Evolutionary conservation across 1,139 yeast species (phyloP).

Genomic region (Saccharomycopsis hybrid): DNA sequence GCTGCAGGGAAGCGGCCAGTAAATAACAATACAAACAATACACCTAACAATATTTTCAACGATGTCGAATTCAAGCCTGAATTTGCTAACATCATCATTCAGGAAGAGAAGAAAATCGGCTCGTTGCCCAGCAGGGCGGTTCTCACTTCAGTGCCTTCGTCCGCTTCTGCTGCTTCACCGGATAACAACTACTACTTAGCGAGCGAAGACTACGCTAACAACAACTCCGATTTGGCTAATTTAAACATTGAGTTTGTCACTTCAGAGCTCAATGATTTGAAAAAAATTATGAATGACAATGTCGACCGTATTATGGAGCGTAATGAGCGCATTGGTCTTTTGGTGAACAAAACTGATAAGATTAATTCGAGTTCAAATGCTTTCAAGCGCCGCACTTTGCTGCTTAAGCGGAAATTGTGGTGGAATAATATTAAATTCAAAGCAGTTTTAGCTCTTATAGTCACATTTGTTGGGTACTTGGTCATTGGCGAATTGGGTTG

Average conservation of each 20-base stretch:
- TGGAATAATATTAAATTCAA: conserved; percentile 46
- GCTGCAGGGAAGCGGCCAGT: too few relatives aligned
- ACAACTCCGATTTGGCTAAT: conserved; percentile 8
- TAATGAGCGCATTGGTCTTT: conserved; percentile 68
- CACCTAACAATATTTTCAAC: neutral
- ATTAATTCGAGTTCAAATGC: conserved; percentile 63
- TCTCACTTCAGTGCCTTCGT: neutral
- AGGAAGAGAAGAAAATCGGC: conserved; percentile 13
- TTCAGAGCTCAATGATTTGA: conserved; percentile 28
- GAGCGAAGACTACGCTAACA: neutral
- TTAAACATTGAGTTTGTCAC: conserved; percentile 14
- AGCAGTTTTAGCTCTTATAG: conserved; percentile 28
- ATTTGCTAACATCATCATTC: conserved; percentile 9
- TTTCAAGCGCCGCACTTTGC: conserved; percentile 66
- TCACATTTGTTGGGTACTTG: conserved; percentile 17
- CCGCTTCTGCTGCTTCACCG: neutral
- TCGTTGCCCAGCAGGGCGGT: conserved; percentile 9
- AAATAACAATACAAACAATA: too few relatives aligned
- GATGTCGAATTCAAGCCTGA: conserved; percentile 13
- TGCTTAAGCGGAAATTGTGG: conserved; percentile 64
- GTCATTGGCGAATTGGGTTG: conserved; percentile 19
- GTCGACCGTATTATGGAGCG: conserved; percentile 65
- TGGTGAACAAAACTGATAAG: conserved; percentile 78
- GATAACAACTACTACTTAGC: neutral
- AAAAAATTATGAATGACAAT: conserved; percentile 59